phyloP scores from a whole-genome alignment of 805 yeast genomes.

The Spathaspora arborariae region DNA sequence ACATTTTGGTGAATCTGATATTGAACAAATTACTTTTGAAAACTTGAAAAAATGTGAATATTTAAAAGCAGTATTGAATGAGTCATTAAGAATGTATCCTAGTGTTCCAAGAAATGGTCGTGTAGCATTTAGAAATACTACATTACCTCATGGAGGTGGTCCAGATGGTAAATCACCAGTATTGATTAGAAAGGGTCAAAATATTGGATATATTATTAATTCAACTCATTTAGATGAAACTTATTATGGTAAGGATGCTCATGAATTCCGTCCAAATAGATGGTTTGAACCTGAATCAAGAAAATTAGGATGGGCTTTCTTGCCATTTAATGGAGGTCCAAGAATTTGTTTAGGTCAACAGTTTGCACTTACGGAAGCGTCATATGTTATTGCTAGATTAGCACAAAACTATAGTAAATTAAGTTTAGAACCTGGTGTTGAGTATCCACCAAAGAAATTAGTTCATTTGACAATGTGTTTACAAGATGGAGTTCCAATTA shows the following conservation, averaged over 20 bases:
- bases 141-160: conserved; percentile 30
- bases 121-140: conserved; percentile 21
- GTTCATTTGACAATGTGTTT: conserved; percentile 27
- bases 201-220: conserved; percentile 39
- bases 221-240: conserved; percentile 40
- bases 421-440: conserved; percentile 13
- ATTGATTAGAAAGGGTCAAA: conserved; percentile 41
- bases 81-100: conserved; percentile 31
- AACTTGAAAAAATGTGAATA: conserved; percentile 30
- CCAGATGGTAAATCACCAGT: conserved; percentile 34
- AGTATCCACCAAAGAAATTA: conserved; percentile 29
- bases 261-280: conserved; percentile 46
- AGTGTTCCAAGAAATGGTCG: conserved; percentile 31
- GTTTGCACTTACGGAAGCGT: conserved; percentile 54
- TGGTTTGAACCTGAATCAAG: conserved; percentile 36
- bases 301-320: conserved; percentile 43
- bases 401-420: conserved; percentile 22
- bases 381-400: conserved; percentile 40
- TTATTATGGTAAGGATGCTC: conserved; percentile 45
- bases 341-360: conserved; percentile 57
- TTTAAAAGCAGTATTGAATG: conserved; percentile 27
- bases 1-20: conserved; percentile 21
- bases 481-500: conserved; percentile 19
- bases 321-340: conserved; percentile 56
- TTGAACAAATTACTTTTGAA: conserved; percentile 27